phyloP scores from a whole-genome alignment of 108 stramenopile species.

The Bacterosira constricta region DNA sequence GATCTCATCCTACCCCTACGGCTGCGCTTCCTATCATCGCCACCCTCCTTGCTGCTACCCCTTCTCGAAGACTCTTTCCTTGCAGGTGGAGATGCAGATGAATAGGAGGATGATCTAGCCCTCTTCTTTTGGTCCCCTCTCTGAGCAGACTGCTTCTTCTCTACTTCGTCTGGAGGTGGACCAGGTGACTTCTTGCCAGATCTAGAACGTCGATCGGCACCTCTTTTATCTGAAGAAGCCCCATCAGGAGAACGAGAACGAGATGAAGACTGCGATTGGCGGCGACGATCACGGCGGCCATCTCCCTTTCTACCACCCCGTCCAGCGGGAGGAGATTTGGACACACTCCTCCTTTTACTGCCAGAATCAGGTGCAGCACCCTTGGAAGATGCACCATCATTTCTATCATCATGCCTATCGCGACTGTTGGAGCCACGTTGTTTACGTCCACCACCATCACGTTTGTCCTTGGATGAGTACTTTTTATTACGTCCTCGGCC shows the following conservation, averaged over 20 bases:
- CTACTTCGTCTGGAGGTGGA: constrained; percentile 5
- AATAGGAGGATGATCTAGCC: constrained; percentile 19
- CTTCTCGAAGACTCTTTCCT: neutral
- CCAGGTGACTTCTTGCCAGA: neutral
- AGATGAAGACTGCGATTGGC: constrained; percentile 10
- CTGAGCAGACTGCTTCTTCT: neutral
- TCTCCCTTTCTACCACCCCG: neutral
- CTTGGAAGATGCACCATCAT: neutral
- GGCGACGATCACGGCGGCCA: neutral
- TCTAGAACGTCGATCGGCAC: neutral
- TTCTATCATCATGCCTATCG: neutral
- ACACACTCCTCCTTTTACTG: constrained; percentile 15
- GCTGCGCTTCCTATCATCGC: neutral
- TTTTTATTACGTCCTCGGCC: constrained; percentile 14
- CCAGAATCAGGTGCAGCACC: no score
- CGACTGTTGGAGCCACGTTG: neutral
- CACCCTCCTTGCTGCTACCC: neutral
- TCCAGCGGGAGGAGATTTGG: constrained; percentile 5
- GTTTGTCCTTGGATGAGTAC: constrained; percentile 14
- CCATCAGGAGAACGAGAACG: constrained; percentile 6
- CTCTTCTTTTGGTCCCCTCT: constrained; percentile 2
- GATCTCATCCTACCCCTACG: neutral
- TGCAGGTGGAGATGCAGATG: constrained; percentile 8
- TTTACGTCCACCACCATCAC: no score
- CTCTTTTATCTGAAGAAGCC: neutral